Percentiles rank a stretch among this genome's conserved stretches.
phyloP scores from a whole-genome alignment of 352 stramenopile genomes.

The Phytophthora constricta region DNA sequence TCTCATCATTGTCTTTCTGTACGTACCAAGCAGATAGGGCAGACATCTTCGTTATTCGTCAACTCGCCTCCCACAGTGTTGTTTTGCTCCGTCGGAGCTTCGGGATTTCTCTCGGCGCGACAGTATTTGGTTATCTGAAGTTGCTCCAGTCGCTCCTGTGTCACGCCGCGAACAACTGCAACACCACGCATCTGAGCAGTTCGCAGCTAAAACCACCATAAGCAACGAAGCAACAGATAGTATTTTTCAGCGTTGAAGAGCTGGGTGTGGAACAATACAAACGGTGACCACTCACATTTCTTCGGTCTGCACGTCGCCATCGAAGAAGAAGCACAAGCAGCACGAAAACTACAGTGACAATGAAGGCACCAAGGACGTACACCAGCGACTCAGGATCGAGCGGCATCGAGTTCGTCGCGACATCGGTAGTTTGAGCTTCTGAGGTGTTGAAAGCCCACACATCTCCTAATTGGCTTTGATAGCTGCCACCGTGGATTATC shows the following conservation, averaged over 20 bases:
- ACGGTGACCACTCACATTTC: constrained; percentile 49
- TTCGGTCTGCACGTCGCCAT: constrained; percentile 65
- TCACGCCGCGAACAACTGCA: constrained; percentile 55
- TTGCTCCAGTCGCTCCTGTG: constrained; percentile 66
- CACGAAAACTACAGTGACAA: constrained; percentile 66
- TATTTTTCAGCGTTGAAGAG: not conserved
- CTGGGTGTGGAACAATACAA: not conserved
- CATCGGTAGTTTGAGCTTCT: constrained; percentile 30
- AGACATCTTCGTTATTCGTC: constrained; percentile 62
- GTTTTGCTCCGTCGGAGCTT: constrained; percentile 19
- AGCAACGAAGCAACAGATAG: not conserved
- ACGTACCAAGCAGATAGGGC: constrained; percentile 76
- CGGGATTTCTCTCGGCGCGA: constrained; percentile 33
- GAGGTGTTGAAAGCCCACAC: constrained; percentile 78
- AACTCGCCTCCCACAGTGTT: not conserved
- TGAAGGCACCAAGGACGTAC: constrained; percentile 75
- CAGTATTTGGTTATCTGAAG: constrained; percentile 74
- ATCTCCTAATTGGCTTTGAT: constrained; percentile 70
- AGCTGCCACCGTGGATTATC: constrained; percentile 77
- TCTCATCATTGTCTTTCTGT: not conserved
- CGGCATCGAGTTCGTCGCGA: constrained; percentile 33
- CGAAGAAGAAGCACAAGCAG: constrained; percentile 67
- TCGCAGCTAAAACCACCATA: constrained; percentile 42
- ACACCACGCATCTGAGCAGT: constrained; percentile 52
- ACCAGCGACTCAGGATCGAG: constrained; percentile 72